Percentiles rank a stretch among this genome's conserved stretches.
Conservation (phyloP, 805 yeast genomes). For the Lipomyces anomalus region DNA sequence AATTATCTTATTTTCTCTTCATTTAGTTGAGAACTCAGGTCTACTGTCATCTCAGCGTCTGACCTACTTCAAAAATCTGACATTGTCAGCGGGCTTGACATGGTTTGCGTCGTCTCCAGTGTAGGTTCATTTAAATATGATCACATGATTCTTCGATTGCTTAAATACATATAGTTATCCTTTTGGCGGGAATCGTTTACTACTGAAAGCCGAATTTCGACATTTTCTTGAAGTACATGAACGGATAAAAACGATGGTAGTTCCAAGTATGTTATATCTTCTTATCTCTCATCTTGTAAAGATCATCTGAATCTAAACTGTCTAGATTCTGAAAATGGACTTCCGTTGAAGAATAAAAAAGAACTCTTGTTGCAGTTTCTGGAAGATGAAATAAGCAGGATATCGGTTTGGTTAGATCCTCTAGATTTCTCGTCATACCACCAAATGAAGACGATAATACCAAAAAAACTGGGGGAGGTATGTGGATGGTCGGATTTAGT, state of each 20-base stretch:
- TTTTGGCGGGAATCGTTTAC: slow-evolving; percentile 73
- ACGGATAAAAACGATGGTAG: slow-evolving; percentile 26
- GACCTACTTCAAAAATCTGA: slow-evolving; percentile 42
- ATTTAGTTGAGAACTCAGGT: slow-evolving; percentile 53
- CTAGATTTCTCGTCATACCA: slow-evolving; percentile 36
- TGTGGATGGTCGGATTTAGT: background rate
- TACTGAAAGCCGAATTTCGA: slow-evolving; percentile 61
- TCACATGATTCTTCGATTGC: background rate
- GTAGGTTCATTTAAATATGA: slow-evolving; percentile 2
- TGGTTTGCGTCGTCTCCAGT: slow-evolving; percentile 66
- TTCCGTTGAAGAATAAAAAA: slow-evolving; percentile 44
- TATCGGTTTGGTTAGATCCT: slow-evolving; percentile 74
- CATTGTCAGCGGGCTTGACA: slow-evolving; percentile 61
- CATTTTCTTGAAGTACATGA: slow-evolving; percentile 50
- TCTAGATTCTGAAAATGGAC: slow-evolving; percentile 8
- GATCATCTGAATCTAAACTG: too few species aligned
- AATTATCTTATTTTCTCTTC: slow-evolving; percentile 60
- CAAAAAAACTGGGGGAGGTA: slow-evolving; percentile 15
- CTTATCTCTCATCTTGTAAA: too few species aligned
- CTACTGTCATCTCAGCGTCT: slow-evolving; percentile 45
- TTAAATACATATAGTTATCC: slow-evolving; percentile 48
- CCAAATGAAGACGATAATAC: slow-evolving; percentile 16
- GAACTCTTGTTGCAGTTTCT: slow-evolving; percentile 56
- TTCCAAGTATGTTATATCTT: background rate
- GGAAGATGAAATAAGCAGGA: slow-evolving; percentile 65